These are phyloP conservation scores for Ambrosia artemisiifolia DNA, from an alignment of 129 eudicot species.

Conservation along the genomic window DNA sequence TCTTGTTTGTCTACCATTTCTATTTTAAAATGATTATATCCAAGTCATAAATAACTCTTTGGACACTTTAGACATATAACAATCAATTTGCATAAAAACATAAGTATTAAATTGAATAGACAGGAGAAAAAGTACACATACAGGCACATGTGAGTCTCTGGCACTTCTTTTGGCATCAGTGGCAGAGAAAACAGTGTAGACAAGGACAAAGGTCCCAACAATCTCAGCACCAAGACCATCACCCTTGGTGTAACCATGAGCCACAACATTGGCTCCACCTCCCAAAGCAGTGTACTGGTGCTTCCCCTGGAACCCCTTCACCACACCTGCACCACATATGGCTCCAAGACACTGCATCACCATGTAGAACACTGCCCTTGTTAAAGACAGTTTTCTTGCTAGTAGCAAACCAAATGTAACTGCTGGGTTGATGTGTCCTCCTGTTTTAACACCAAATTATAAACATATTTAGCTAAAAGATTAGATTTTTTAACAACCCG, in stretches of 20 bases:
- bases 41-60: neutral
- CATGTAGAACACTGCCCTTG: constrained; percentile 78
- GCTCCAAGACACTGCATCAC: constrained; percentile 95
- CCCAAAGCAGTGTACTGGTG: constrained; percentile 37
- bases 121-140: constrained; percentile 35
- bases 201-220: constrained; percentile 77
- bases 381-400: constrained; percentile 76
- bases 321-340: constrained; percentile 92
- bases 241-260: constrained; percentile 93
- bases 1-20: neutral
- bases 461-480: neutral
- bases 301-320: constrained; percentile 66
- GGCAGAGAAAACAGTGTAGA: constrained; percentile 83
- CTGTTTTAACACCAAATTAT: constrained; percentile 40
- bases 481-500: constrained; percentile 5
- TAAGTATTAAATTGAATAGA: neutral
- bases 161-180: constrained; percentile 98
- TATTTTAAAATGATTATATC: neutral
- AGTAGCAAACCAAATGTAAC: constrained; percentile 84
- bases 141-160: constrained; percentile 97
- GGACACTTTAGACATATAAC: neutral
- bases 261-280: constrained; percentile 78
- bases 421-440: constrained; percentile 97
- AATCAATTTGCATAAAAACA: neutral
- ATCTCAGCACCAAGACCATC: constrained; percentile 81